These are phyloP conservation scores for Solanum paucissectum DNA, from an alignment of 257 asterid genomes.

Conservation along the genomic window DNA sequence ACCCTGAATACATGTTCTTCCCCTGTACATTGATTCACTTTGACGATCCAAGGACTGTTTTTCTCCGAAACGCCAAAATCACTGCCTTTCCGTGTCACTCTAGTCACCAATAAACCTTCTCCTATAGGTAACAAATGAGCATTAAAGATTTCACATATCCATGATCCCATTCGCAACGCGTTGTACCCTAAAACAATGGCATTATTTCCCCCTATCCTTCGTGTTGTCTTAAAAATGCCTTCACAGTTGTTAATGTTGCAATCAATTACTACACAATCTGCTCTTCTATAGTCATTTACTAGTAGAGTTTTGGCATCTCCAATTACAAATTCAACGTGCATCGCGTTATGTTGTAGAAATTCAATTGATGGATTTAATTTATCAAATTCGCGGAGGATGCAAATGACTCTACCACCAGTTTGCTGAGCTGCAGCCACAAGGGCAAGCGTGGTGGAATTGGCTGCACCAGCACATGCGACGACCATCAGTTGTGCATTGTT, in stretches of 20 bases:
- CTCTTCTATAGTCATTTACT: constrained; percentile 15
- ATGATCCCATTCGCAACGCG: constrained; percentile 36
- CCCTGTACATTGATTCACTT: constrained; percentile 48
- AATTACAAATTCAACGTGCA: constrained; percentile 22
- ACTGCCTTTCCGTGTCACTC: not conserved
- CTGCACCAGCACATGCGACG: constrained; percentile 34
- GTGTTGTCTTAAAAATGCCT: constrained; percentile 9
- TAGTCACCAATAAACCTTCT: constrained; percentile 41
- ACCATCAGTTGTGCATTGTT: constrained; percentile 47
- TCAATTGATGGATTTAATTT: constrained; percentile 11
- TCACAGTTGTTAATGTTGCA: constrained; percentile 42
- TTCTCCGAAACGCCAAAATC: not conserved
- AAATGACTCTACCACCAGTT: constrained; percentile 51
- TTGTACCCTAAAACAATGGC: constrained; percentile 45
- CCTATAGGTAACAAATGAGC: constrained; percentile 61
- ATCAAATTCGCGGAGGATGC: constrained; percentile 25
- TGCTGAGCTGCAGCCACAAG: constrained; percentile 61
- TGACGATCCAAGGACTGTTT: not conserved
- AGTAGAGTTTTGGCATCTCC: constrained; percentile 42
- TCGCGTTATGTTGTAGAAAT: constrained; percentile 3
- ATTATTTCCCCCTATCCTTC: not conserved
- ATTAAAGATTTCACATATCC: constrained; percentile 9
- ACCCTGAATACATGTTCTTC: constrained; percentile 64
- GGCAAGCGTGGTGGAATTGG: constrained; percentile 36
- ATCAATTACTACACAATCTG: constrained; percentile 46